Percentiles rank a stretch among this genome's conserved stretches.
Conservation (phyloP, 2,329 filamentous ascomycete species). For the Macrophomina tecta region DNA sequence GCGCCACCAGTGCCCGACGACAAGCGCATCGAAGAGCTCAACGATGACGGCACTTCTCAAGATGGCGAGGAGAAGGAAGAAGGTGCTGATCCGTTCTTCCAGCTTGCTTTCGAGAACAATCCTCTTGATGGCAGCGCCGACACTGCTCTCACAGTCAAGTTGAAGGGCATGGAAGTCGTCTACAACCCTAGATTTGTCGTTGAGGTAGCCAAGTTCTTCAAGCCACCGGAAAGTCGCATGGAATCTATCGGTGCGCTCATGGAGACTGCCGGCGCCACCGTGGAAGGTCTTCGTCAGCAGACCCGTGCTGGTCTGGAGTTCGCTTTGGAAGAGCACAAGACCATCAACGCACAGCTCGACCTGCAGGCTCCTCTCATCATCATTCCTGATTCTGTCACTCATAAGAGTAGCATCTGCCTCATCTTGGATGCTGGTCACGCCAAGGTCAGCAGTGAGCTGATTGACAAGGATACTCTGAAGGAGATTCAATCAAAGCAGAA, state of each 20-base stretch:
- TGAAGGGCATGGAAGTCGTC: constrained; percentile 95
- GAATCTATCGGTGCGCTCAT: constrained; percentile 95
- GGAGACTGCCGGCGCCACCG: constrained; percentile 93
- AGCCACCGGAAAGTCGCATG: constrained; percentile 95
- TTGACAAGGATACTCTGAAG: constrained; percentile 86
- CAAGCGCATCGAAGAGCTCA: constrained; percentile 55
- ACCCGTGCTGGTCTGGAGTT: constrained; percentile 96
- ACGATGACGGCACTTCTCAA: constrained; percentile 54
- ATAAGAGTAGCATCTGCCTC: constrained; percentile 80
- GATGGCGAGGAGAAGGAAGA: constrained; percentile 51
- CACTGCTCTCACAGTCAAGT: constrained; percentile 83
- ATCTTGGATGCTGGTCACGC: constrained; percentile 97
- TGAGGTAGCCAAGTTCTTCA: constrained; percentile 92
- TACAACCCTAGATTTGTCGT: constrained; percentile 96
- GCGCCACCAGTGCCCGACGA: constrained; percentile 65
- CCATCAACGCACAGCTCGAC: constrained; percentile 93
- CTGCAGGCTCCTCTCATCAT: constrained; percentile 96
- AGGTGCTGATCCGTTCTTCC: constrained; percentile 82
- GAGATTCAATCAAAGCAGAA: constrained; percentile 91
- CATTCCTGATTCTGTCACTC: constrained; percentile 88
- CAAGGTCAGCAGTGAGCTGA: constrained; percentile 90
- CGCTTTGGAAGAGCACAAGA: constrained; percentile 96
- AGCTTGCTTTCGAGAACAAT: constrained; percentile 91
- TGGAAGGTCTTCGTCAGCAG: constrained; percentile 93
- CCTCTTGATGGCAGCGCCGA: constrained; percentile 92